Percentiles rank a stretch among this genome's conserved stretches.
Conservation (phyloP, 345 rosid genomes). For the Salix purpurea region DNA sequence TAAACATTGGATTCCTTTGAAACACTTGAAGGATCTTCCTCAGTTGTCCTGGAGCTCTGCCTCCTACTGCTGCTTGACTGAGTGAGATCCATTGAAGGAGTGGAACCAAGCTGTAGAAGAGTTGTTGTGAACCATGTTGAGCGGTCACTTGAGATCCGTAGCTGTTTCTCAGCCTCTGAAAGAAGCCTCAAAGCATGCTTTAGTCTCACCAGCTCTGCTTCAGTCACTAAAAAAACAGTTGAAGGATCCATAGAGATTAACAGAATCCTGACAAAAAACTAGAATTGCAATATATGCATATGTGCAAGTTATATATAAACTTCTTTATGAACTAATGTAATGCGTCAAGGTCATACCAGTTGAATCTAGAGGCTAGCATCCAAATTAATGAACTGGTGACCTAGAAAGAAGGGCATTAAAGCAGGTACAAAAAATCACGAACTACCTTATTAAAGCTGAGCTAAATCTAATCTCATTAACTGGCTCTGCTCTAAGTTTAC, state of each 20-base stretch:
- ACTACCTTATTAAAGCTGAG: background rate
- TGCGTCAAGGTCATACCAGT: background rate
- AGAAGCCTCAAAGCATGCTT: constrained; percentile 96
- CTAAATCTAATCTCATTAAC: background rate
- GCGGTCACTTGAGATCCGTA: constrained; percentile 80
- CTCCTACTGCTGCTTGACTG: constrained; percentile 75
- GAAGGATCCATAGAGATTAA: background rate
- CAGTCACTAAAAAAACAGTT: constrained; percentile 51
- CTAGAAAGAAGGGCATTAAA: background rate
- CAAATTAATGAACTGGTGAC: background rate
- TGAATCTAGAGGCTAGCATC: background rate
- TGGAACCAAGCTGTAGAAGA: constrained; percentile 84
- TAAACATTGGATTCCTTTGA: constrained; percentile 56
- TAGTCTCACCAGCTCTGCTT: constrained; percentile 72
- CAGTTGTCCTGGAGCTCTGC: constrained; percentile 79
- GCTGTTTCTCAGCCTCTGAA: constrained; percentile 91
- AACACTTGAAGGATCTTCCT: constrained; percentile 71
- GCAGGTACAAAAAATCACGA: background rate
- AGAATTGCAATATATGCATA: background rate
- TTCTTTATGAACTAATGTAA: background rate
- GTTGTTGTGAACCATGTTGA: constrained; percentile 98
- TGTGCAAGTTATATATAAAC: background rate
- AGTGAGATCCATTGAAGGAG: constrained; percentile 68
- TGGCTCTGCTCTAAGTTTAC: background rate
- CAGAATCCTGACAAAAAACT: background rate